Percentiles rank a stretch among this genome's conserved stretches.
These are phyloP conservation scores for Pleodorina starrii DNA, from an alignment of 139 green algal genomes.

Conservation along the genomic window DNA sequence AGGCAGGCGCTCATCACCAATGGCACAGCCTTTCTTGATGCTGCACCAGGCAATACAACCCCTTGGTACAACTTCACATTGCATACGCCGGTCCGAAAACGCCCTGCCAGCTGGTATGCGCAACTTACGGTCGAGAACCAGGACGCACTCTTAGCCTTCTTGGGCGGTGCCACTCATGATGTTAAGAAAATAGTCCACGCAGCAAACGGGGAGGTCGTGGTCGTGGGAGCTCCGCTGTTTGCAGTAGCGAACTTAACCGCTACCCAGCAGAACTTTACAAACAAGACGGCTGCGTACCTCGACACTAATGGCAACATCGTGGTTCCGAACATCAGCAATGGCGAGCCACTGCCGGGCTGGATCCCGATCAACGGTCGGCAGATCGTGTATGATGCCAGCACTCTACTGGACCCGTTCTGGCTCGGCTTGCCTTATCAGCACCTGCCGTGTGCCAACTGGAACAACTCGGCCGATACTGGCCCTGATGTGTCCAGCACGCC, in stretches of 20 bases:
- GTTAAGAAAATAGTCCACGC: too few relatives aligned
- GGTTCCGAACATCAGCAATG: too few relatives aligned
- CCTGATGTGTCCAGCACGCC: background rate
- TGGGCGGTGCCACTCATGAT: background rate
- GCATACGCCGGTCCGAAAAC: background rate
- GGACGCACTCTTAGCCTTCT: background rate
- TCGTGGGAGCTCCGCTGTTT: too few relatives aligned
- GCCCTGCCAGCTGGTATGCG: background rate
- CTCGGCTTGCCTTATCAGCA: background rate
- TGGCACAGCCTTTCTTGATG: background rate
- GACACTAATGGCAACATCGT: too few relatives aligned
- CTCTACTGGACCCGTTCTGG: background rate
- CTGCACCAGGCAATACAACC: background rate
- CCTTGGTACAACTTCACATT: background rate
- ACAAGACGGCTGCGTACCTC: too few relatives aligned
- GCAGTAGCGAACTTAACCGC: too few relatives aligned
- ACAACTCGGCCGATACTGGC: background rate
- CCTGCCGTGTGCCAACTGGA: conserved; percentile 15
- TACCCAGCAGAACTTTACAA: too few relatives aligned
- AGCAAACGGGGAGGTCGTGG: background rate
- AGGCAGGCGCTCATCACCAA: background rate
- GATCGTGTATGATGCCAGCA: background rate
- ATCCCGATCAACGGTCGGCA: background rate
- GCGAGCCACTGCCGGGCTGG: background rate
- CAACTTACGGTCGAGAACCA: background rate